A percentile compares a stretch with the other conserved stretches of the same genome.
These are phyloP conservation scores for Spiraea crenata DNA, from an alignment of 331 rosid species.

Conservation along the genomic window DNA sequence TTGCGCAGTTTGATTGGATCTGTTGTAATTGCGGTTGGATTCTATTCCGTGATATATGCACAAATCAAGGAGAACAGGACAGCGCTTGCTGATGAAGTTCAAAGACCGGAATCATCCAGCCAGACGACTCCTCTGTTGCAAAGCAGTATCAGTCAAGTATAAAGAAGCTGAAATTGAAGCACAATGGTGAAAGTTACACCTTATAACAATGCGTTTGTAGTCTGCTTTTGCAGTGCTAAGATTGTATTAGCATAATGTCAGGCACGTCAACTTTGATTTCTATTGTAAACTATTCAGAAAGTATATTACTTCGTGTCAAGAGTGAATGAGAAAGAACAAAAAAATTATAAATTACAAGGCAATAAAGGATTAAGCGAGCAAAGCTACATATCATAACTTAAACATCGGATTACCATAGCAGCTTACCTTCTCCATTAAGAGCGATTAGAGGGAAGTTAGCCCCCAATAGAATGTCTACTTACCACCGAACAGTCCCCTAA, in stretches of 20 bases:
- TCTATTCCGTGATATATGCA: constrained; percentile 37
- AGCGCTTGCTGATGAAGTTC: not conserved
- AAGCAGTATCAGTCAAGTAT: not conserved
- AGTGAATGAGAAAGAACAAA: too few relatives aligned
- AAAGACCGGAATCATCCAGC: constrained; percentile 10
- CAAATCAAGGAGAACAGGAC: constrained; percentile 19
- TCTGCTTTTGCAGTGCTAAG: not conserved
- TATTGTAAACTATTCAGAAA: too few relatives aligned
- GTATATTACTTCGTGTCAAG: too few relatives aligned
- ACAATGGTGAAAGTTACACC: not conserved
- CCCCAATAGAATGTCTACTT: too few relatives aligned
- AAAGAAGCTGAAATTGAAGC: not conserved
- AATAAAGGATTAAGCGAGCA: too few relatives aligned
- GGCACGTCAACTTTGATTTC: too few relatives aligned
- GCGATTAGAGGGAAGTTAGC: too few relatives aligned
- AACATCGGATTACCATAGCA: too few relatives aligned
- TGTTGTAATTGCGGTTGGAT: constrained; percentile 28
- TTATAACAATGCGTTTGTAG: not conserved
- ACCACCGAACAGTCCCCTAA: too few relatives aligned
- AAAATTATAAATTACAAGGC: too few relatives aligned
- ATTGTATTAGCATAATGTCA: not conserved
- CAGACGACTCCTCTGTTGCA: constrained; percentile 17
- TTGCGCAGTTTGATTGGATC: constrained; percentile 40
- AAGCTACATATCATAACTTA: too few relatives aligned
- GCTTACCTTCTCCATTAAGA: too few relatives aligned